A percentile compares a stretch with the other conserved stretches of the same genome.
These are phyloP conservation scores for Mycena indigotica DNA, from an alignment of 768 basidiomycete species.

Conservation along the genomic window DNA sequence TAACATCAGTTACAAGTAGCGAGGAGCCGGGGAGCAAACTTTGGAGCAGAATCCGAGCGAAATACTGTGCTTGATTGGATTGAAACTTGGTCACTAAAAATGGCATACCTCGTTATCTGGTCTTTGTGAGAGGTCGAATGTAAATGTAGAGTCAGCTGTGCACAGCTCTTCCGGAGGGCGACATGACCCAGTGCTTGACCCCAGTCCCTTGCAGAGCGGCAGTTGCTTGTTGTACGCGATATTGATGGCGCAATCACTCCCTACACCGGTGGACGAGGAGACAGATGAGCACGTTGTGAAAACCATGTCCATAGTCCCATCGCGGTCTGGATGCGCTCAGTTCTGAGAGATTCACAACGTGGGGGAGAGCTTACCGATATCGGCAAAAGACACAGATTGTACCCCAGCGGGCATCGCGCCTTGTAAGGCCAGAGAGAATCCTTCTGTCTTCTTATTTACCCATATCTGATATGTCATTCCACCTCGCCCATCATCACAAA, in stretches of 20 bases:
- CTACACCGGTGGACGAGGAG: slow-evolving; percentile 69
- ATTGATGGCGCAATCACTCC: slow-evolving; percentile 79
- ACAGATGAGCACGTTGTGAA: slow-evolving; percentile 81
- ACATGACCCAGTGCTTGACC: slow-evolving; percentile 60
- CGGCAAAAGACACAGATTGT: slow-evolving; percentile 84
- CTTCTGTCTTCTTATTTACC: slow-evolving; percentile 79
- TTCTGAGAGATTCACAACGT: slow-evolving; percentile 3
- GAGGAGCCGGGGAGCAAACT: slow-evolving; percentile 57
- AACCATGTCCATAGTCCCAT: slow-evolving; percentile 95
- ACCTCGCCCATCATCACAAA: slow-evolving; percentile 70
- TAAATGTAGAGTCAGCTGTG: slow-evolving; percentile 75
- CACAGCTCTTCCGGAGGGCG: slow-evolving; percentile 82
- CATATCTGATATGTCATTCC: slow-evolving; percentile 83
- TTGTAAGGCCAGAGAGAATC: slow-evolving; percentile 69
- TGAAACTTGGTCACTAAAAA: neutral
- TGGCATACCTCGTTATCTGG: slow-evolving; percentile 52
- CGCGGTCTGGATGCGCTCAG: slow-evolving; percentile 62
- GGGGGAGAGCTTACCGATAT: slow-evolving; percentile 63
- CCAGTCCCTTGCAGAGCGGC: slow-evolving; percentile 68
- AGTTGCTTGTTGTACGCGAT: slow-evolving; percentile 94
- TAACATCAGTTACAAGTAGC: slow-evolving; percentile 71
- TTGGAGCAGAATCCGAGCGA: slow-evolving; percentile 65
- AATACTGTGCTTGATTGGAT: slow-evolving; percentile 48
- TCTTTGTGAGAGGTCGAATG: slow-evolving; percentile 63
- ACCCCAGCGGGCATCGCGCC: slow-evolving; percentile 74